phyloP scores from a whole-genome alignment of 2,329 filamentous ascomycete species.

The Macroventuria anomochaeta region DNA sequence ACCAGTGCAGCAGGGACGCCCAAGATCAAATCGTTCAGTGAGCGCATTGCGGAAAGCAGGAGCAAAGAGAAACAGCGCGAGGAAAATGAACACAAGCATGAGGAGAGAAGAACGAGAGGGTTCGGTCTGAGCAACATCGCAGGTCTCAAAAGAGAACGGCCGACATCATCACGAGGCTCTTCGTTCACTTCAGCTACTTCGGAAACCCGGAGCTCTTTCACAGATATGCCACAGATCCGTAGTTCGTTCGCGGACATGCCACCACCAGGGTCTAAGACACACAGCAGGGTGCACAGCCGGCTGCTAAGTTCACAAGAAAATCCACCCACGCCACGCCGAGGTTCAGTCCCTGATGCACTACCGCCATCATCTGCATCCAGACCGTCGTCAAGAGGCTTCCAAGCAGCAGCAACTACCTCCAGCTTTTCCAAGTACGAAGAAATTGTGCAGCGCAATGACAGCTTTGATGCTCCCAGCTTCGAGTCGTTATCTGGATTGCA shows the following conservation, averaged over 20 bases:
- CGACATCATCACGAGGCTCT: conserved; percentile 38
- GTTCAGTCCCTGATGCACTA: conserved; percentile 20
- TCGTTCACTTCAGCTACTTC: conserved; percentile 13
- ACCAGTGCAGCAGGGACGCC: conserved; percentile 30
- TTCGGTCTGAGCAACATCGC: conserved; percentile 47
- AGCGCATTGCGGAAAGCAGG: conserved; percentile 76
- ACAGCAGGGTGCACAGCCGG: conserved; percentile 26
- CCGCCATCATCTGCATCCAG: conserved; percentile 30
- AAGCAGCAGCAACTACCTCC: conserved; percentile 27
- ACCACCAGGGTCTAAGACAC: conserved; percentile 19
- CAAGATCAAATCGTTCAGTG: conserved; percentile 73
- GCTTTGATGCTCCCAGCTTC: conserved; percentile 62
- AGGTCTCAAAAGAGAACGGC: conserved; percentile 30
- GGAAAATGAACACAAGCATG: conserved; percentile 53
- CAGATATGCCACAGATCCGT: conserved; percentile 23
- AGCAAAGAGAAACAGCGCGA: conserved; percentile 51
- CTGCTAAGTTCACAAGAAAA: conserved; percentile 25
- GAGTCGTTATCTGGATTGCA: conserved; percentile 88
- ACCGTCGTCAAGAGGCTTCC: conserved; percentile 30
- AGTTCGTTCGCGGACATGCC: conserved; percentile 22
- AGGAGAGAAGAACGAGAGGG: conserved; percentile 50
- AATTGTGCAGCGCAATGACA: conserved; percentile 40
- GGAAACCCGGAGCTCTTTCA: conserved; percentile 24
- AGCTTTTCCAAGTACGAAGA: conserved; percentile 37
- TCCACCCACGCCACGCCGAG: conserved; percentile 27